Base-by-base conservation (phyloP, 225 moss, liverwort and hornwort species). In the Antitrichia curtipendula region DNA sequence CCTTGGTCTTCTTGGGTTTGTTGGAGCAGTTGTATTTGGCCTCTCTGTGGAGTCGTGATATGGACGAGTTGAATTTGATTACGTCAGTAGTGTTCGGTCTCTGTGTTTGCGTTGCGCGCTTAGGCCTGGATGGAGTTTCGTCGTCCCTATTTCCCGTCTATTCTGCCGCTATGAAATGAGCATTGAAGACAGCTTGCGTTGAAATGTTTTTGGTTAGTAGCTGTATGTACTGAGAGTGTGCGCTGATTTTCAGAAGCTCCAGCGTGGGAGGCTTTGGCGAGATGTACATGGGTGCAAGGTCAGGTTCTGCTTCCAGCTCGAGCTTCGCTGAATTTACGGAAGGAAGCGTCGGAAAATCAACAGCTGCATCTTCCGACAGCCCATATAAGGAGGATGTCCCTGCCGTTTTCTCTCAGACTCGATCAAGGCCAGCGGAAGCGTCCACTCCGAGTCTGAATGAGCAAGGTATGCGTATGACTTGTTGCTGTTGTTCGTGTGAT, bases 321-420 rank as follows among this genome's bases (percentile, higher is more conserved):
- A 95, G 92, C 72, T 95, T 90, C 49, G 95, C 92, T 81, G 98
- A 98, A 18, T 90, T 95, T 64, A 47, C 90, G 80, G 92, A 90
- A 59, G 91, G 91, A 24, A 91, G 87, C 84, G 76, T 89, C 15
- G 90, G 87, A 14, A 89, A 89, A 73, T 84, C 88, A 32, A 74
- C 91, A 56, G 81, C 45, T 52, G 89, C 80, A 66, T 89, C 94
- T 70, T 75, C 88, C 57, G 88, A 91, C 1, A 88, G 82, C 84
- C 92, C 90, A 3, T 89, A 86, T 10, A 89, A 90, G 76, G 95
- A 93, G 85, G 93, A 92, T 57, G 63, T 93, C 78, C 81, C 94
- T 53, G 92, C 90, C 47, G 93, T 95, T 77, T 95, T 73, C 47
- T 91, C 89, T 41, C 94, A 93, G 89, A 77, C 82, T 34, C 84